Evolutionary conservation across 208 protist genomes (phyloP).

Genomic region (Acanthamoeba royreba): DNA sequence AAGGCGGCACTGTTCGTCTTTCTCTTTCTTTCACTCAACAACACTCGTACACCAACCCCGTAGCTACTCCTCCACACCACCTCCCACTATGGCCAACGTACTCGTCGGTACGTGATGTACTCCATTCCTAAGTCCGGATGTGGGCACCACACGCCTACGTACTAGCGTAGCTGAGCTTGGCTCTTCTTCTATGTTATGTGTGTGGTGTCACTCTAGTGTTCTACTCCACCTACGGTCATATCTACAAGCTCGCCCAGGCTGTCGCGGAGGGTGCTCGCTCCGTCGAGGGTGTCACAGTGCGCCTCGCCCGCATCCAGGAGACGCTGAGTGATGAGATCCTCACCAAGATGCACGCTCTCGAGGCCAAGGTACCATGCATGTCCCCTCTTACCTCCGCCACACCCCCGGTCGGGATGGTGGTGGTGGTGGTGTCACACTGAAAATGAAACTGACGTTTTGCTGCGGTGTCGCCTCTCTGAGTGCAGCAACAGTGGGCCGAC

Average conservation of each 20-base stretch:
- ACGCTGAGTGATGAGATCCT: constrained; percentile 54
- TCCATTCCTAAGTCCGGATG: too few relatives aligned
- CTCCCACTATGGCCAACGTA: too few relatives aligned
- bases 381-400: neutral
- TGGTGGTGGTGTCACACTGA: neutral
- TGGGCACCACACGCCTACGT: too few relatives aligned
- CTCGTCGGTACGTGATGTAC: too few relatives aligned
- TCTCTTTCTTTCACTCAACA: too few relatives aligned
- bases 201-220: constrained; percentile 26
- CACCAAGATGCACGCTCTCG: constrained; percentile 56
- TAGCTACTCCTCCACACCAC: too few relatives aligned
- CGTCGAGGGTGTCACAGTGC: constrained; percentile 45
- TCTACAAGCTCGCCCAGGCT: constrained; percentile 53
- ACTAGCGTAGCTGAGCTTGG: too few relatives aligned
- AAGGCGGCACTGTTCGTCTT: too few relatives aligned
- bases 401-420: neutral
- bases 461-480: neutral
- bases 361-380: neutral
- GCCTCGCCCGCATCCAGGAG: constrained; percentile 39
- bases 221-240: constrained; percentile 64
- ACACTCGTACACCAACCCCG: too few relatives aligned
- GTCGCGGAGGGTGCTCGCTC: constrained; percentile 53
- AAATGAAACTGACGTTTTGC: neutral
- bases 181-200: neutral
- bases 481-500: constrained; percentile 48